Evolutionary conservation across 345 rosid genomes (phyloP).

Genomic region (Acer yangbiense): DNA sequence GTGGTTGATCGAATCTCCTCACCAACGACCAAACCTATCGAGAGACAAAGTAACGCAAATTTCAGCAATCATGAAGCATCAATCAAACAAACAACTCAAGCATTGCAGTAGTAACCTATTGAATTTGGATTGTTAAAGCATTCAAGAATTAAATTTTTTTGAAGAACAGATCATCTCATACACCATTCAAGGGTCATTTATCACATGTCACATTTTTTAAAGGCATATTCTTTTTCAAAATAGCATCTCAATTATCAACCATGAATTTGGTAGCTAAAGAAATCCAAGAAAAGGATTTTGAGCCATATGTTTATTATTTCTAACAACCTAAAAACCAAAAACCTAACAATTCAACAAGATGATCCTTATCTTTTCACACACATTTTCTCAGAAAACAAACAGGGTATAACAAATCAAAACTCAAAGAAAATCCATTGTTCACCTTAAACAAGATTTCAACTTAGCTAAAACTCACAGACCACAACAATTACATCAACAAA

Average conservation of each 20-base stretch:
- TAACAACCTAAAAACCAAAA: background rate
- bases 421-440: background rate
- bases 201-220: background rate
- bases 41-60: constrained; percentile 6
- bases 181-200: background rate
- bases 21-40: constrained; percentile 79
- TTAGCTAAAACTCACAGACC: background rate
- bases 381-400: constrained; percentile 15
- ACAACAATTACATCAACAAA: background rate
- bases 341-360: background rate
- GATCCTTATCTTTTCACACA: background rate
- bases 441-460: background rate
- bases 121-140: constrained; percentile 10
- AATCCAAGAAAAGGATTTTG: background rate
- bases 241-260: constrained; percentile 8
- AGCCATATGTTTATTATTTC: background rate
- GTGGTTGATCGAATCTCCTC: constrained; percentile 85
- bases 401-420: background rate
- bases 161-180: constrained; percentile 2
- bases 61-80: constrained; percentile 4
- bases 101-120: background rate
- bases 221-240: constrained; percentile 10
- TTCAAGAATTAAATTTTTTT: background rate
- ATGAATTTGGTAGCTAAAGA: background rate
- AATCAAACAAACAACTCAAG: background rate